Base-by-base conservation (phyloP, 2,329 filamentous ascomycete species). In the Colletotrichum sublineola region DNA sequence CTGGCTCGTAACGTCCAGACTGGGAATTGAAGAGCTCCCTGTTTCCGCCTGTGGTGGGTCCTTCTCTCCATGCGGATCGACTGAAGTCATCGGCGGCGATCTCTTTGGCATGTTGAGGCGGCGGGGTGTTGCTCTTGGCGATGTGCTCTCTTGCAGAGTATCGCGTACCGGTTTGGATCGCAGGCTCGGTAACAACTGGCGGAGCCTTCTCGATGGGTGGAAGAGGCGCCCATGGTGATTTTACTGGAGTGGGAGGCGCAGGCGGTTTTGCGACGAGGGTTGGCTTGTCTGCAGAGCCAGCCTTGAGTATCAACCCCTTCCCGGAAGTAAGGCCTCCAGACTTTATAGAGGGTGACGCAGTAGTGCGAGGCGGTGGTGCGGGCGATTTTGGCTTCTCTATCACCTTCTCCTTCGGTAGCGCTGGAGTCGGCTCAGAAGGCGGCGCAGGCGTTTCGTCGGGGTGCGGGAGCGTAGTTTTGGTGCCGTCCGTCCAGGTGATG, bases 71-170 rank as follows among this genome's bases (percentile, higher is more conserved):
- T 44, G 91, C 89, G 64, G 92, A 90, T 74, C 96, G 89, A 80
- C 92, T 97, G 78, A 98, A 98, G 75, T 97, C 96, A 80, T 98
- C 96, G 0, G 95, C 93, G 7, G 95, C 94, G 74, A 98, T 97
- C 79, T 98, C 95, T 78, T 94, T 94, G 0, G 92, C 88, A 29
- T 86, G 61, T 36, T 63, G 50, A 38, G 78, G 85, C 24, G 86
- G 86, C 63, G 86, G 86, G 24, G 85, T 84, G 75, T 85, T 84
- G 65, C 84, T 84, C 73, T 91, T 91, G 70, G 87, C 85, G 7
- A 85, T 84, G 67, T 68, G 65, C 40, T 74, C 74, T 62, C 65
- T 65, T 15, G 53, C 53, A 38, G 71, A 8, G 12, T 69, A 71
- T 38, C 72, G 61, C 31, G 84, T 78, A 63, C 79, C 76, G 11